Conservation (phyloP, 345 rosid genomes). For the Lenwebbia sp. region DNA sequence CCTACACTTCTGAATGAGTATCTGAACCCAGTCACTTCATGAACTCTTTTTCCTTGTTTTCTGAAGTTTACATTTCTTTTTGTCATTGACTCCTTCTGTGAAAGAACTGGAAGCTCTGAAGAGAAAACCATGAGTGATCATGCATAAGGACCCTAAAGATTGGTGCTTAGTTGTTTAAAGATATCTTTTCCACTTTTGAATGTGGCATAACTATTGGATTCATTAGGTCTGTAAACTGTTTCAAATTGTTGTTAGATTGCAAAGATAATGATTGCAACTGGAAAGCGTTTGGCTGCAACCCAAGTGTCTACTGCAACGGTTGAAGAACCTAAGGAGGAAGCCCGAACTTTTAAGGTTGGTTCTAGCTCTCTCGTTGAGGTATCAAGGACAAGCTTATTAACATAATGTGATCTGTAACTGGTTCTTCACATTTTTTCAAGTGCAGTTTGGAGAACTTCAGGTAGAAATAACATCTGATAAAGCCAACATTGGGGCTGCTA, state of each 20-base stretch:
- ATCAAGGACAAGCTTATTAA: neutral
- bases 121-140: neutral
- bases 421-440: neutral
- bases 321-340: constrained; percentile 29
- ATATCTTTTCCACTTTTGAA: neutral
- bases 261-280: constrained; percentile 60
- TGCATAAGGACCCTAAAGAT: neutral
- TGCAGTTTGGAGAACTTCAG: constrained; percentile 94
- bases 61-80: neutral
- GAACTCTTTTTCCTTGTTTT: neutral
- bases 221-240: neutral
- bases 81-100: neutral
- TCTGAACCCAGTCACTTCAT: neutral
- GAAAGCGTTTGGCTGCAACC: constrained; percentile 46
- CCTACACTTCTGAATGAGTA: neutral
- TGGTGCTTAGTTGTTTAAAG: neutral
- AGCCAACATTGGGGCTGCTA: constrained; percentile 67
- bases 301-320: constrained; percentile 18
- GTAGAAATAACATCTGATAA: constrained; percentile 60
- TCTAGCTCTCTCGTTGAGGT: neutral
- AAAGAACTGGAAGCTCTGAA: neutral
- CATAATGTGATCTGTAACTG: neutral
- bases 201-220: neutral
- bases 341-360: constrained; percentile 66
- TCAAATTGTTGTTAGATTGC: constrained; percentile 45